phyloP scores from a whole-genome alignment of 305 asterid genomes.

The Fraxinus dipetala region DNA sequence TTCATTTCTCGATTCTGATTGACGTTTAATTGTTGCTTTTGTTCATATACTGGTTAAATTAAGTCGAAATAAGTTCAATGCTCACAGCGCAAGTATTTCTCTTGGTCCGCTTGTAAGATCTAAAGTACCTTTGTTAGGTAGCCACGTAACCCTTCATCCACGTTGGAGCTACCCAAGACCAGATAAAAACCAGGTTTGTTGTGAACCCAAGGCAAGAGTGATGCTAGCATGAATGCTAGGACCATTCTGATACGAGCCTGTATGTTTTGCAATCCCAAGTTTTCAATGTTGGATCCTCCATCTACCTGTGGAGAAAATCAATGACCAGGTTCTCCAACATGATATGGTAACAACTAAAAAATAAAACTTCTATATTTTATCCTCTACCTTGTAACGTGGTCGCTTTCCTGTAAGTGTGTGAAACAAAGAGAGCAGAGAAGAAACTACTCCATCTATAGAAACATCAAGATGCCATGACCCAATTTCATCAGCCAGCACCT shows the following conservation, averaged over 20 bases:
- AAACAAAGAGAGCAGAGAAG: constrained; percentile 75
- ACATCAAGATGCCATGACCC: constrained; percentile 98
- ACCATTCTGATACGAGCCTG: constrained; percentile 98
- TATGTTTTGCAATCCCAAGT: constrained; percentile 86
- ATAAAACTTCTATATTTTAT: not conserved
- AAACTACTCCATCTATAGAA: constrained; percentile 79
- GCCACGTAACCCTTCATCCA: constrained; percentile 95
- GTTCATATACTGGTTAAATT: not conserved
- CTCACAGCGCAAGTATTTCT: constrained; percentile 5
- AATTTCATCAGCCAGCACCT: constrained; percentile 82
- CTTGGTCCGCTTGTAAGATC: constrained; percentile 14
- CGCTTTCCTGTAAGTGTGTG: constrained; percentile 85
- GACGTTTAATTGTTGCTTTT: not conserved
- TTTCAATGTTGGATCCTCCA: constrained; percentile 94
- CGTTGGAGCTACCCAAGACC: constrained; percentile 97
- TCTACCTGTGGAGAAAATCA: constrained; percentile 57
- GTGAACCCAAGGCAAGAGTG: constrained; percentile 97
- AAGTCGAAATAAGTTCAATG: not conserved
- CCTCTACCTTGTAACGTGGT: constrained; percentile 56
- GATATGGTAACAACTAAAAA: not conserved
- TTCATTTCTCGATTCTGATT: not conserved
- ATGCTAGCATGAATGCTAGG: constrained; percentile 92
- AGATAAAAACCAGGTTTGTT: constrained; percentile 89
- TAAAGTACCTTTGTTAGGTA: constrained; percentile 81
- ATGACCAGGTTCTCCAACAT: constrained; percentile 1